Base-by-base conservation (phyloP, 225 moss, liverwort and hornwort genomes). In the Physcomitrium patens region DNA sequence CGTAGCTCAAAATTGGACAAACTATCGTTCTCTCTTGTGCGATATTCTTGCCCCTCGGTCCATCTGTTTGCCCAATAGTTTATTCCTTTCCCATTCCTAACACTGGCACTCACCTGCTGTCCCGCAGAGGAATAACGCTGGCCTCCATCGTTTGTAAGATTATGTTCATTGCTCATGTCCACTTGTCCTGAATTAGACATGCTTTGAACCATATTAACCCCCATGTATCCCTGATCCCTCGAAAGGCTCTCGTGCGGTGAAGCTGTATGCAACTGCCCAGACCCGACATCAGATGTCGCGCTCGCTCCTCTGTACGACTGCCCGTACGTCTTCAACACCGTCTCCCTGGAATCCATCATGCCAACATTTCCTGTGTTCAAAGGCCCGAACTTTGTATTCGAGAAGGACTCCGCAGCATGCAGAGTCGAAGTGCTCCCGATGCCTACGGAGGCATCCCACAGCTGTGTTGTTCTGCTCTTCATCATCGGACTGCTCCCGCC, bases 1-100 rank as follows among this genome's bases (percentile, higher is more conserved):
- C 92, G 89, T 72, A 96, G 84, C 80, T 96, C 96, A 74, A 96
- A 92, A 81, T 80, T 89, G 26, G 94, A 96, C 5, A 85, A 88
- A 43, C 68, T 88, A 48, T 96, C 94, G 71, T 79, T 88, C 78
- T 92, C 92, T 71, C 80, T 84, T 70, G 82, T 77, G 47, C 70
- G 66, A 62, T 85, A 47, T 43, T 90, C 92, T 75, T 80, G 86
- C 37, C 88, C 85, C 61, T 87, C 83, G 56, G 58, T 76, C 81
- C 86, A 85, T 61, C 84, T 80, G 28, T 65, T 82, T 49, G 54
- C 52, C 3, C 69, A 56, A 55, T 87, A 69, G 50, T 84, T 82
- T 22, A 66, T 55, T 49, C 63, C 86, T 85, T 84, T 93, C 63
- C 72, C 67, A 44, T 72, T 76, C 61, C 75, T 70, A 6, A 52